Conservation (phyloP, 2,329 filamentous ascomycete genomes). For the Talaromyces sp. region DNA sequence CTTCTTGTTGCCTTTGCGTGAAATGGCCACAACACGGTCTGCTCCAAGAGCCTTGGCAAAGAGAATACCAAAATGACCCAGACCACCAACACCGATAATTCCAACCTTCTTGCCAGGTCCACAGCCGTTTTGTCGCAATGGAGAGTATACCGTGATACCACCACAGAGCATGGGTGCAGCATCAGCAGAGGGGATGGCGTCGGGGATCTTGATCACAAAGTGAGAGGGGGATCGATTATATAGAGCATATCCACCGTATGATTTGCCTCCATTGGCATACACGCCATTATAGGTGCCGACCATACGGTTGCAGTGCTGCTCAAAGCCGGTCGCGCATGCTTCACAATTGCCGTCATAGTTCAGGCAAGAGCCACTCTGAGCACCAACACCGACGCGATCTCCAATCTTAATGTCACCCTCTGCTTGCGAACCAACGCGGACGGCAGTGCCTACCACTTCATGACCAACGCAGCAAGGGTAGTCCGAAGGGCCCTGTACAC, state of each 20-base stretch:
- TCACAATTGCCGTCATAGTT: constrained; percentile 51
- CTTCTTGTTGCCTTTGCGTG: constrained; percentile 53
- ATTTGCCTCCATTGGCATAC: constrained; percentile 57
- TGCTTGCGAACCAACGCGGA: constrained; percentile 57
- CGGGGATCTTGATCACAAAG: constrained; percentile 63
- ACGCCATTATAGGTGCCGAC: constrained; percentile 34
- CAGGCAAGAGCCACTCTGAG: constrained; percentile 59
- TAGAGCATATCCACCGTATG: constrained; percentile 67
- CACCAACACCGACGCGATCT: constrained; percentile 58
- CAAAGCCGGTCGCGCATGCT: constrained; percentile 50
- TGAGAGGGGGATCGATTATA: constrained; percentile 58
- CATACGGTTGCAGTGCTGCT: constrained; percentile 35
- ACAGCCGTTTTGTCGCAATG: constrained; percentile 65
- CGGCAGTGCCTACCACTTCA: constrained; percentile 64
- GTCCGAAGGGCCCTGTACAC: constrained; percentile 30
- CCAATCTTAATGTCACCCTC: constrained; percentile 35
- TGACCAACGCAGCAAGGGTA: constrained; percentile 62
- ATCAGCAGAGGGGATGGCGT: constrained; percentile 48
- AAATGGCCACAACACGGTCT: constrained; percentile 60
- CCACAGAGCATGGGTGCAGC: constrained; percentile 75
- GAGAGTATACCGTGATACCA: constrained; percentile 72
- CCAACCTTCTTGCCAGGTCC: constrained; percentile 72
- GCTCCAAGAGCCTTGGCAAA: constrained; percentile 69
- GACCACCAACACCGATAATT: constrained; percentile 70
- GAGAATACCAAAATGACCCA: constrained; percentile 72